phyloP scores from a whole-genome alignment of 2,329 filamentous ascomycete genomes.

The Talaromyces islandicus region DNA sequence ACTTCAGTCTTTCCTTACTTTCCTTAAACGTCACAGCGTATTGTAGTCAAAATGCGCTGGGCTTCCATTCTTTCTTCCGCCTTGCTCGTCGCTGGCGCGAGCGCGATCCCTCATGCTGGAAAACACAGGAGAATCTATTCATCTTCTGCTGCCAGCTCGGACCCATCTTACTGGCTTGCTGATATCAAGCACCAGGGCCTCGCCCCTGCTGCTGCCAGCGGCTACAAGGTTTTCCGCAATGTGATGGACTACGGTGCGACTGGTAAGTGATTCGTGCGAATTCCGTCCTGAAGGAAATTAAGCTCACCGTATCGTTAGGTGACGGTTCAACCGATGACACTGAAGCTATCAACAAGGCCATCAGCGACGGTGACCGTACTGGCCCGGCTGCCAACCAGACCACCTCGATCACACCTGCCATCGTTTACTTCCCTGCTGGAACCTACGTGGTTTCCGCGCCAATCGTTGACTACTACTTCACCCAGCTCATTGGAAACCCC shows the following conservation, averaged over 20 bases:
- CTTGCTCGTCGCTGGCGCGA: conserved; percentile 15
- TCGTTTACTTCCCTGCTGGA: conserved; percentile 56
- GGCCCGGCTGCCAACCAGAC: conserved; percentile 32
- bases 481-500: conserved; percentile 58
- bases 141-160: conserved; percentile 2
- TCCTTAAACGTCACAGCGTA: conserved; percentile 5
- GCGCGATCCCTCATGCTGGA: conserved; percentile 3
- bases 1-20: neutral
- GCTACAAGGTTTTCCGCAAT: conserved; percentile 13
- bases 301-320: conserved; percentile 20
- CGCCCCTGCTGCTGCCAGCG: conserved; percentile 12
- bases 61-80: conserved; percentile 6
- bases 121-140: conserved; percentile 3
- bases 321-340: conserved; percentile 52
- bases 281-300: neutral
- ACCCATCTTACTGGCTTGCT: conserved; percentile 26
- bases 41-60: conserved; percentile 11
- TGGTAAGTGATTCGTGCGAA: conserved; percentile 13
- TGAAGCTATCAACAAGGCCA: conserved; percentile 47
- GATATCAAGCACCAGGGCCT: conserved; percentile 28
- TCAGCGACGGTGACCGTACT: conserved; percentile 41
- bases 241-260: conserved; percentile 25
- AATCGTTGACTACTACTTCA: conserved; percentile 59
- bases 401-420: conserved; percentile 48
- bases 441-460: conserved; percentile 53